Percentiles rank a stretch among this genome's conserved stretches.
Evolutionary conservation across 495 filamentous ascomycete species (phyloP).

Genomic region (Viridothelium virens): DNA sequence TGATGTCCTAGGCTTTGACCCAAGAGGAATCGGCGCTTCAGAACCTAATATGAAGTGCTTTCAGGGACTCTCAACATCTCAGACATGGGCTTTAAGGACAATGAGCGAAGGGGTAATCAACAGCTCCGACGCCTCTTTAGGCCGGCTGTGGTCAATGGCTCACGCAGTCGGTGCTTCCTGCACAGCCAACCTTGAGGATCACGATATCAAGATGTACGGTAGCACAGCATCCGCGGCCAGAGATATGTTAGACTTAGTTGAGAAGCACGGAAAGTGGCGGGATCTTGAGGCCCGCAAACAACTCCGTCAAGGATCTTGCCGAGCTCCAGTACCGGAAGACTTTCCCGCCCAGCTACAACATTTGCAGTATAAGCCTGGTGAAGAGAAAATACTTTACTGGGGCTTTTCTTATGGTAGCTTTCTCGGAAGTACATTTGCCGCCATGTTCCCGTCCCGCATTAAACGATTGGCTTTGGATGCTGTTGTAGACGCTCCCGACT

Average conservation of each 20-base stretch:
- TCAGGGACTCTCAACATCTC: constrained; percentile 2
- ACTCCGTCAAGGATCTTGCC: constrained; percentile 15
- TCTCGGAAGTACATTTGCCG: constrained; percentile 22
- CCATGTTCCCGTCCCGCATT: constrained; percentile 48
- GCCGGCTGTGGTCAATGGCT: constrained; percentile 33
- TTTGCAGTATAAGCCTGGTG: constrained; percentile 13
- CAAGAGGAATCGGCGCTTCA: constrained; percentile 34
- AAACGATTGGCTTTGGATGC: constrained; percentile 46
- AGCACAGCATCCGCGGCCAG: constrained; percentile 23
- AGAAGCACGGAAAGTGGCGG: constrained; percentile 40
- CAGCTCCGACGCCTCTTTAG: constrained; percentile 34
- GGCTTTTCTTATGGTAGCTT: constrained; percentile 28
- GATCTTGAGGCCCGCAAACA: constrained; percentile 25
- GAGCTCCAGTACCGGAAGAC: background rate
- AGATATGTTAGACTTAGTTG: constrained; percentile 26
- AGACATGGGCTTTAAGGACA: constrained; percentile 30
- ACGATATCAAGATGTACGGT: constrained; percentile 34
- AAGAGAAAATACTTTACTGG: constrained; percentile 27
- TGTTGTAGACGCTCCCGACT: constrained; percentile 41
- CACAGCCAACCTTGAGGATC: constrained; percentile 19
- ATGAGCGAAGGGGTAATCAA: constrained; percentile 30
- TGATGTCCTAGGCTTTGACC: constrained; percentile 51
- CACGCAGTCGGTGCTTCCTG: constrained; percentile 32
- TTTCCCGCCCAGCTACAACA: background rate
- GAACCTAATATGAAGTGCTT: constrained; percentile 43